A percentile compares a stretch with the other conserved stretches of the same genome.
Evolutionary conservation across 179 eudicot genomes (phyloP).

Genomic region (Silene vulgaris): DNA sequence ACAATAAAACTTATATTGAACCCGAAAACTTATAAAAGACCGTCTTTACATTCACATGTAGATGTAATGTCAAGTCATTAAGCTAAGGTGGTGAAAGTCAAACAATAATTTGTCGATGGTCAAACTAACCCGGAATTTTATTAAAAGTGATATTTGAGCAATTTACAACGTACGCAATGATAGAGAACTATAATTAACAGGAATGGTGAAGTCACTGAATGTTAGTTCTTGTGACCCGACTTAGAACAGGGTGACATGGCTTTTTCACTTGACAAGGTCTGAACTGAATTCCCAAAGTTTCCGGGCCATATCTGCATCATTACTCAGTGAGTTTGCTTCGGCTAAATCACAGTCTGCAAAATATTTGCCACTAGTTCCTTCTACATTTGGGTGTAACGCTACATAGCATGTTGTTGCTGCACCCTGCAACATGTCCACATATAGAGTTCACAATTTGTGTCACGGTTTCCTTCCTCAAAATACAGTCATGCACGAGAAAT

Average conservation of each 20-base stretch:
- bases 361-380: slow-evolving; percentile 59
- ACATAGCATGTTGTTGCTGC: slow-evolving; percentile 90
- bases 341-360: slow-evolving; percentile 59
- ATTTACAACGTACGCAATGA: too few species aligned
- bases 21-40: too few species aligned
- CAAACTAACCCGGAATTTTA: too few species aligned
- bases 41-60: too few species aligned
- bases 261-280: slow-evolving; percentile 29
- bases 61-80: too few species aligned
- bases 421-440: slow-evolving; percentile 41
- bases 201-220: too few species aligned
- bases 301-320: slow-evolving; percentile 25
- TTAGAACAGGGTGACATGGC: not conserved
- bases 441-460: not conserved
- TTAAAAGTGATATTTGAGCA: too few species aligned
- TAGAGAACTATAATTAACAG: too few species aligned
- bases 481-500: not conserved
- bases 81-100: too few species aligned
- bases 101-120: too few species aligned
- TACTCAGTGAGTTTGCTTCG: slow-evolving; percentile 26
- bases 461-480: not conserved
- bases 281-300: slow-evolving; percentile 31
- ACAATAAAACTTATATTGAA: too few species aligned
- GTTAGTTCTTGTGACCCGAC: too few species aligned
- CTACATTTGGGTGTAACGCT: slow-evolving; percentile 53